Evolutionary conservation across 345 rosid species (phyloP).

Genomic region (Hibiscus tridactylites): DNA sequence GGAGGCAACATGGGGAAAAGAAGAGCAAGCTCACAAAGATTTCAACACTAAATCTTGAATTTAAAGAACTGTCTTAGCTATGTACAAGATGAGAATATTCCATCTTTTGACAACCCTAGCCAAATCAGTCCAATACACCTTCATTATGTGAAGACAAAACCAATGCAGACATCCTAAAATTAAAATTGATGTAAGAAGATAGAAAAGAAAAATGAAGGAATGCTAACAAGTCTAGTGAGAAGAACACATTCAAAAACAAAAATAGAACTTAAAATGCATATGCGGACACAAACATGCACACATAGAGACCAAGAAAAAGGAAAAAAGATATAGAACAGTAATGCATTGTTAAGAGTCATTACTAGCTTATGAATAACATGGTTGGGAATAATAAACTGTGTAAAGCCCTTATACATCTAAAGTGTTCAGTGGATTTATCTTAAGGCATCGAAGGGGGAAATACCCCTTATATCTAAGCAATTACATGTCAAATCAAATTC

Average conservation of each 20-base stretch:
- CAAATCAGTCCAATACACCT: background rate
- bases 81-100: background rate
- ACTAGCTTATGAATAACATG: background rate
- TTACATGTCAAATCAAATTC: background rate
- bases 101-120: background rate
- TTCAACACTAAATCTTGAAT: background rate
- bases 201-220: background rate
- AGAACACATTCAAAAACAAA: background rate
- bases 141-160: background rate
- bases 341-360: background rate
- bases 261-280: background rate
- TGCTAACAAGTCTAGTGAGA: background rate
- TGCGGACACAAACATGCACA: background rate
- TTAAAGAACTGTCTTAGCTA: background rate
- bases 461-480: background rate
- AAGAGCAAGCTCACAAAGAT: background rate
- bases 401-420: background rate
- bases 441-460: background rate
- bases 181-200: background rate
- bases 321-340: background rate
- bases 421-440: background rate
- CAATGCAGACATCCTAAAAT: background rate
- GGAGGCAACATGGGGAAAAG: background rate
- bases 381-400: background rate
- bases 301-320: background rate